phyloP scores from a whole-genome alignment of 176 grass and related monocot genomes.

The Cenchrus purpureus region DNA sequence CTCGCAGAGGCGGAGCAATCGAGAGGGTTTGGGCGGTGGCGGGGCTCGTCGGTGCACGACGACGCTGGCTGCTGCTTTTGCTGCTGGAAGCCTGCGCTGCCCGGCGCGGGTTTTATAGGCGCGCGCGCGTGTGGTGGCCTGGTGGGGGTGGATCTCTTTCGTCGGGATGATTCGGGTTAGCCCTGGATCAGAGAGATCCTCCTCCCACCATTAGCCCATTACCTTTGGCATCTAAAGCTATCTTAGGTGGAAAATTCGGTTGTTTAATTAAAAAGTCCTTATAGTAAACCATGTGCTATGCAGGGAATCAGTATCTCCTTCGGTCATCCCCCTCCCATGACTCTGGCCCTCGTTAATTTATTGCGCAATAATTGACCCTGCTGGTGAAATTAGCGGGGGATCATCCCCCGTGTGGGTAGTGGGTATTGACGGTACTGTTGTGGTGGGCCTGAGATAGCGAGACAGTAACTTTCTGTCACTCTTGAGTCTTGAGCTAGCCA shows the following conservation, averaged over 20 bases:
- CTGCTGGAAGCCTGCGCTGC: neutral
- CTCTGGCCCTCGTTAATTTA: constrained; percentile 22
- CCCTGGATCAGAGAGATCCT: constrained; percentile 20
- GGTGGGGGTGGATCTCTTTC: constrained; percentile 27
- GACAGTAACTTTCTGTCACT: neutral
- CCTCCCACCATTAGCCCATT: constrained; percentile 21
- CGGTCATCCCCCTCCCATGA: constrained; percentile 18
- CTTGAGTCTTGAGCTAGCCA: too few relatives aligned
- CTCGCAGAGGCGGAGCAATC: neutral
- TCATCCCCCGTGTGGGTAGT: neutral
- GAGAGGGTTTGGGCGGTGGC: neutral
- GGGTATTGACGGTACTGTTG: neutral
- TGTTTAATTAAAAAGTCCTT: neutral
- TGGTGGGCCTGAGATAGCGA: neutral
- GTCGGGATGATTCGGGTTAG: constrained; percentile 39
- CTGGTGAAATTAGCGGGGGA: constrained; percentile 2
- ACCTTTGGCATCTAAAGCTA: too few relatives aligned
- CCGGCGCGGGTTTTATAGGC: constrained; percentile 36
- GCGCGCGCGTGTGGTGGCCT: neutral
- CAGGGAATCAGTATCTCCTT: constrained; percentile 40
- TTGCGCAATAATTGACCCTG: neutral
- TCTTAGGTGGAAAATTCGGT: neutral
- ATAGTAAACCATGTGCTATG: constrained; percentile 9
- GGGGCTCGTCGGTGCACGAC: neutral
- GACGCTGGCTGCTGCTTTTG: neutral